Evolutionary conservation across 345 rosid genomes (phyloP).

Genomic region (Murraya koenigii): DNA sequence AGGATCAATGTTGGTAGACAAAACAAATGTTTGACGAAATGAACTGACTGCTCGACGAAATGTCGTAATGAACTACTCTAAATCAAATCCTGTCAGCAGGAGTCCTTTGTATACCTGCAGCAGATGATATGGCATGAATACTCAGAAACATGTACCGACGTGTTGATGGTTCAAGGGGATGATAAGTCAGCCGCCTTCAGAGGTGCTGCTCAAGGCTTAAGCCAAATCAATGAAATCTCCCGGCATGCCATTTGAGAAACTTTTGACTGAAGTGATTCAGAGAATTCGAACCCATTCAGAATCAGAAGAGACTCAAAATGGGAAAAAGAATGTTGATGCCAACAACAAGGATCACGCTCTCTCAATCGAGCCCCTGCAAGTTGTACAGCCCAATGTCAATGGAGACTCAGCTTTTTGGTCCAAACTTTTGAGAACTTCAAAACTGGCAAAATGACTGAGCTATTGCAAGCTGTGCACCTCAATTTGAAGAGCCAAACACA

Average conservation of each 20-base stretch:
- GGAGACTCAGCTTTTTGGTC: conserved; percentile 36
- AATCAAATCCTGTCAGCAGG: too few species aligned
- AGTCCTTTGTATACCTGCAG: too few species aligned
- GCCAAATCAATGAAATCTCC: conserved; percentile 22
- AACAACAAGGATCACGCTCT: conserved; percentile 45
- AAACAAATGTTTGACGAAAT: too few species aligned
- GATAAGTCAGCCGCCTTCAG: conserved; percentile 18
- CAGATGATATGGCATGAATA: too few species aligned
- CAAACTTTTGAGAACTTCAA: conserved; percentile 48
- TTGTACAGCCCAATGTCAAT: conserved; percentile 39
- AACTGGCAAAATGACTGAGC: conserved; percentile 79
- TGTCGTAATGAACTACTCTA: too few species aligned
- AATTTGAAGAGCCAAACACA: conserved; percentile 12
- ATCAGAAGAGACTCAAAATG: conserved; percentile 30
- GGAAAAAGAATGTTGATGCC: conserved; percentile 25
- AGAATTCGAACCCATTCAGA: conserved; percentile 37
- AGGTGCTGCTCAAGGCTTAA: conserved; percentile 23
- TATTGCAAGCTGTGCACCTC: conserved; percentile 73
- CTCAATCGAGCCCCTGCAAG: conserved; percentile 61
- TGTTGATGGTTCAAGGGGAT: conserved; percentile 2
- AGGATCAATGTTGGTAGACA: too few species aligned
- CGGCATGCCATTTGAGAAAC: conserved; percentile 56
- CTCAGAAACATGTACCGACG: too few species aligned
- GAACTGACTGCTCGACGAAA: too few species aligned
- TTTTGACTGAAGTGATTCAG: conserved; percentile 53